A percentile compares a stretch with the other conserved stretches of the same genome.
These are phyloP conservation scores for Populus simonii DNA, from an alignment of 345 rosid species.

Conservation along the genomic window DNA sequence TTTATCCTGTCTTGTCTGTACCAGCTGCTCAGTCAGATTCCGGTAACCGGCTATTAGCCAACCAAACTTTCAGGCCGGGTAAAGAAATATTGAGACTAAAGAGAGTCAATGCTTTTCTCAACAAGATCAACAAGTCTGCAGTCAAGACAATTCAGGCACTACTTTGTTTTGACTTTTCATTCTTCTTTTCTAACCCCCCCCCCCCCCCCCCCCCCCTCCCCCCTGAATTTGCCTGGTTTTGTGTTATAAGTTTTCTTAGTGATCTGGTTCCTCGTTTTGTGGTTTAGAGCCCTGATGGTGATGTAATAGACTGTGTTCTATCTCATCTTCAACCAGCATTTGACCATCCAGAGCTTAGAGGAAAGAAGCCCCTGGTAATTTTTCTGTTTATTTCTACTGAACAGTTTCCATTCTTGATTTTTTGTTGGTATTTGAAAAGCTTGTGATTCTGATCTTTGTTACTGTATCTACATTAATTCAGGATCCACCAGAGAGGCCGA, in stretches of 20 bases:
- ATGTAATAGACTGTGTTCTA: conserved; percentile 28
- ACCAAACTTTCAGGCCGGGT: conserved; percentile 25
- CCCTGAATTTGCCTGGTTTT: neutral
- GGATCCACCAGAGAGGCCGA: conserved; percentile 34
- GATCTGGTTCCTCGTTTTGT: conserved; percentile 10
- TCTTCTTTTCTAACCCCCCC: neutral
- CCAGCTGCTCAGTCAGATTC: conserved; percentile 35
- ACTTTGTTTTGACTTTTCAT: neutral
- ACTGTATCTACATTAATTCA: neutral
- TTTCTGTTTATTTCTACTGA: neutral
- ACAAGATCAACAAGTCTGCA: conserved; percentile 31
- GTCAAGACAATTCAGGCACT: conserved; percentile 34
- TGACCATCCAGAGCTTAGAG: conserved; percentile 31
- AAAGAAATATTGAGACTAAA: conserved; percentile 11
- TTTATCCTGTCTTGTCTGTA: conserved; percentile 37
- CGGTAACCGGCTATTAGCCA: conserved; percentile 26
- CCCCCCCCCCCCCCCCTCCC: neutral
- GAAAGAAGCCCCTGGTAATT: conserved; percentile 27
- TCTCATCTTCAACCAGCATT: conserved; percentile 40
- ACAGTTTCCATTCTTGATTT: neutral
- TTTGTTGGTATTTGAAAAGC: neutral
- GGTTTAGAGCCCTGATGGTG: conserved; percentile 36
- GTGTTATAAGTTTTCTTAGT: neutral
- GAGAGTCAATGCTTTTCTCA: conserved; percentile 30
- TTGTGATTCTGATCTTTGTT: neutral